Evolutionary conservation across 228 moss, liverwort and hornwort genomes (phyloP).

Genomic region (Sphagnum magellanicum): DNA sequence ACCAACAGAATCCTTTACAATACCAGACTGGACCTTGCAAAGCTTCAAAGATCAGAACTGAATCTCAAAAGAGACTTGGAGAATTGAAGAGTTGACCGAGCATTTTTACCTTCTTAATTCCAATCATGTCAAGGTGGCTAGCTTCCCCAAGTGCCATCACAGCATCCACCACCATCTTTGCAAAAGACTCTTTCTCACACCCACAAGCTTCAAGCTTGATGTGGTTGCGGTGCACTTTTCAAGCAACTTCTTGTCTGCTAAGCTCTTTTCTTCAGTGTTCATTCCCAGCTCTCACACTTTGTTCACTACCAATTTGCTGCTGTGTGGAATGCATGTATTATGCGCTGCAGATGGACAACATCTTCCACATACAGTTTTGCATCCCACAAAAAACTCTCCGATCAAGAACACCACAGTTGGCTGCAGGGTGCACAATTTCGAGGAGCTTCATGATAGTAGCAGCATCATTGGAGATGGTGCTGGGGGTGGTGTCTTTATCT

Average conservation of each 20-base stretch:
- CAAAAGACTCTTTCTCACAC: constrained; percentile 93
- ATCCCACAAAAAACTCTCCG: constrained; percentile 85
- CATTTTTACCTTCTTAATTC: constrained; percentile 74
- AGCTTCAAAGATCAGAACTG: too few relatives aligned
- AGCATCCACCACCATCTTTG: constrained; percentile 98
- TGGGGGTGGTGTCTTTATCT: constrained; percentile 34
- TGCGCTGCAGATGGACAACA: constrained; percentile 92
- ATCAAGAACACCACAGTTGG: constrained; percentile 93
- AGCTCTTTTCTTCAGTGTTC: constrained; percentile 89
- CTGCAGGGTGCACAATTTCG: constrained; percentile 96
- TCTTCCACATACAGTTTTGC: constrained; percentile 98
- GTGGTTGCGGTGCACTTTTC: constrained; percentile 94
- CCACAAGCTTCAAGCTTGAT: constrained; percentile 90
- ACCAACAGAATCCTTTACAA: not conserved
- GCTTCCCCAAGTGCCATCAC: constrained; percentile 78
- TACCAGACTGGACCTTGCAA: not conserved
- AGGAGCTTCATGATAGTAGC: constrained; percentile 99
- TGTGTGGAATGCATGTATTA: constrained; percentile 74
- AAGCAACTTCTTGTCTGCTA: constrained; percentile 83
- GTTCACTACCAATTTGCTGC: constrained; percentile 70
- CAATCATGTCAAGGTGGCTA: constrained; percentile 79
- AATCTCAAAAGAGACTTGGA: too few relatives aligned
- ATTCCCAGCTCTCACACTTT: constrained; percentile 81
- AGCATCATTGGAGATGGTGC: constrained; percentile 96
- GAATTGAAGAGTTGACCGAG: too few relatives aligned